Base-by-base conservation (phyloP, 148 eudicot genomes). In the Silene uniflora region DNA sequence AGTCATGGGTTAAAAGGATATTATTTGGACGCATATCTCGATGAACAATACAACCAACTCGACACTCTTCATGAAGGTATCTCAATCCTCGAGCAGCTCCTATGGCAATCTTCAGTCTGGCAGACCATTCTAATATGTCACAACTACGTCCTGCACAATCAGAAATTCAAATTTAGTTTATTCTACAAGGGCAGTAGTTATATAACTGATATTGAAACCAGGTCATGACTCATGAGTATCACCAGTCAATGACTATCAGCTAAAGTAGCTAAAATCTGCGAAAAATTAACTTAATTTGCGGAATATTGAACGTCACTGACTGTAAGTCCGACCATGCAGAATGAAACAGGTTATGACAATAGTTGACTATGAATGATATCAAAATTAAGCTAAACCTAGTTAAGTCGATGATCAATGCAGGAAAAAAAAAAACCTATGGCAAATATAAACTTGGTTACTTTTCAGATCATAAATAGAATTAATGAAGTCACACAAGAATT, bases 1-100 rank as follows among this genome's bases (percentile, higher is more conserved):
- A 92, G 82, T 92, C 97, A 85, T 92, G 97, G 74, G 97, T 92
- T 39, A 92, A 81, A 63, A 92, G 92, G 73, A 92, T 87, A 79
- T 92, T 92, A 78, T 92, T 92, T 56, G 97, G 97, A 72, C 97
- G 84, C 97, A 92, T 84, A 74, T 92, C 97, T 39, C 95, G 97
- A 83, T 92, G 97, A 71, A 92, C 90, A 64, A 92, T 90, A 71
- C 97, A 92, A 47, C 97, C 97, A 62, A 92, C 93, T 80, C 97
- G 84, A 60, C 97, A 90, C 77, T 92, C 97, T 85, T 92, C 97
- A 81, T 92, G 97, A 73, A 92, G 97, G 82, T 92, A 92, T 81
- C 97, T 89, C 83, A 92, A 79, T 46, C 97, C 97, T 77, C 97
- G 82, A 75, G 97, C 90, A 82, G 97, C 93, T 83, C 97, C 97